Base-by-base conservation (phyloP, 2,329 filamentous ascomycete genomes). In the Juglanconis sp. region DNA sequence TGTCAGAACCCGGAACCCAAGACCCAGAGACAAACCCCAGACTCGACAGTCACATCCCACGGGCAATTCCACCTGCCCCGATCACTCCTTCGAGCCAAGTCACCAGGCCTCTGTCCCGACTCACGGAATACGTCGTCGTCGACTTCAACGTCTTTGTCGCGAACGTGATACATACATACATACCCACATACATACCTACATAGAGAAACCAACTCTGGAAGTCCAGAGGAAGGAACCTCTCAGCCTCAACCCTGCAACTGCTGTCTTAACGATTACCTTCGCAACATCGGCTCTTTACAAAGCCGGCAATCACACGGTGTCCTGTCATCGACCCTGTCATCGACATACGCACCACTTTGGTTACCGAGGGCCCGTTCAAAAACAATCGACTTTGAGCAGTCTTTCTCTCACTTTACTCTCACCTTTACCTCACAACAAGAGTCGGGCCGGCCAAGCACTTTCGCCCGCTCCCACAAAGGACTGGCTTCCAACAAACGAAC, bases 401-500 rank as follows among this genome's bases (percentile, higher is more conserved):
- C 36, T 51, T 34, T 40, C 46, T 49, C 44, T 59, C 56, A 62
- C 44, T 48, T 55, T 15, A 54, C 53, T 24, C 17, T 24, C 17
- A 24, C 17, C 17, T 24, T 24, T 24, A 24, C 17, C 17, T 24
- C 2, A 2, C 17, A 24, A 24, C 17, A 24, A 24, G 17, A 24
- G 17, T 24, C 36, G 15, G 36, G 31, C 2, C 30, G 6, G 10
- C 42, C 53, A 42, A 53, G n/a, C 24, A n/a, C 35, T 49, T 31
- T 50, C 44, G 17, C 24, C 9, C 24, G 48, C 49, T 40, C 40
- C 44, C 55, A 53, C 32, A 55, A 50, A 59, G 62, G 59, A 63
- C 59, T 57, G 59, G 59, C 42, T 57, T 46, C 59, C 51, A 24
- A 48, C 46, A 58, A 48, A 46, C 47, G 36, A 24, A 57, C 11